phyloP scores from a whole-genome alignment of 1,139 yeast species.

The Lodderomyces parapsilosis region DNA sequence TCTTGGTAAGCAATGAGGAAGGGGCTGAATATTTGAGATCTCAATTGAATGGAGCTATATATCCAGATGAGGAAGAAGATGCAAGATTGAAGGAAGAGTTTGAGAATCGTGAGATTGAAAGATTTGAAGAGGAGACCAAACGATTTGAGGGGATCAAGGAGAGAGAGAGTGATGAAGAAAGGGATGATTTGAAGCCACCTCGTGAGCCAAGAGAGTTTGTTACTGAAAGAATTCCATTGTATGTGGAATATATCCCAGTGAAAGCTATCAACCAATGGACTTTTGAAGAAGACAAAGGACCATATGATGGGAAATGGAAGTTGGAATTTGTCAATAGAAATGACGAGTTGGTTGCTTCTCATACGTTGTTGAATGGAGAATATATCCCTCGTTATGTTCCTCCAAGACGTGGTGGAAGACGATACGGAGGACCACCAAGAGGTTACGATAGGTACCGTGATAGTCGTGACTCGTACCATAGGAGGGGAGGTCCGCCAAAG shows the following conservation, averaged over 20 bases:
- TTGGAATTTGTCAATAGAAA: slow-evolving; percentile 32
- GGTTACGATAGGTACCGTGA: slow-evolving; percentile 8
- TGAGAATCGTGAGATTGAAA: slow-evolving; percentile 21
- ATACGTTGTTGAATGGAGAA: slow-evolving; percentile 38
- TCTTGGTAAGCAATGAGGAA: slow-evolving; percentile 35
- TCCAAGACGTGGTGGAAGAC: slow-evolving; percentile 11
- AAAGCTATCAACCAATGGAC: slow-evolving; percentile 48
- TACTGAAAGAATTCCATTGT: slow-evolving; percentile 28
- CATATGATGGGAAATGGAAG: slow-evolving; percentile 45
- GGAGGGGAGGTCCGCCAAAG: slow-evolving; percentile 5
- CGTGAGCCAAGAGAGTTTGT: slow-evolving; percentile 19
- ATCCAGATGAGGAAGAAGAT: slow-evolving; percentile 31
- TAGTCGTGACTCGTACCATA: slow-evolving; percentile 7
- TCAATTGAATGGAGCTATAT: slow-evolving; percentile 30
- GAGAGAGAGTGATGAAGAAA: slow-evolving; percentile 12
- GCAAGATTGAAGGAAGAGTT: slow-evolving; percentile 20
- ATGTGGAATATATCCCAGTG: slow-evolving; percentile 45
- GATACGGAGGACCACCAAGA: slow-evolving; percentile 3
- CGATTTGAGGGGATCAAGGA: slow-evolving; percentile 18
- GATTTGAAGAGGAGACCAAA: slow-evolving; percentile 21
- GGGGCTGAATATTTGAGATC: slow-evolving; percentile 38
- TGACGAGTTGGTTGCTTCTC: slow-evolving; percentile 34
- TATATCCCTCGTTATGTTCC: slow-evolving; percentile 23
- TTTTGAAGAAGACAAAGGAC: slow-evolving; percentile 45
- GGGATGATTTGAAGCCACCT: slow-evolving; percentile 15